A percentile compares a stretch with the other conserved stretches of the same genome.
Evolutionary conservation across 352 stramenopile species (phyloP).

Genomic region (Globisporangium nodosum): DNA sequence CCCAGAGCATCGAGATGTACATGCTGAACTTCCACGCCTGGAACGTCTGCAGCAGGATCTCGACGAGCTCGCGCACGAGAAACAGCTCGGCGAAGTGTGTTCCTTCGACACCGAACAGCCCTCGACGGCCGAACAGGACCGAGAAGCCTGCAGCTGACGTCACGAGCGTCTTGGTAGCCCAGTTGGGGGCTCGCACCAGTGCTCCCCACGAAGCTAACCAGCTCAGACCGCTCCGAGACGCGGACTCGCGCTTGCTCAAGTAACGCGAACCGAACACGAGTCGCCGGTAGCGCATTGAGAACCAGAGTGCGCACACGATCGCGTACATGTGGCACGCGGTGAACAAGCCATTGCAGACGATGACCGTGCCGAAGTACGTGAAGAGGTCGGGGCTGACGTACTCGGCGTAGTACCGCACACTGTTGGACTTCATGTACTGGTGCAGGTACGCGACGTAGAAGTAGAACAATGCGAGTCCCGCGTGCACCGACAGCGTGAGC

Average conservation of each 20-base stretch:
- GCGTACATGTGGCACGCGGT: not conserved
- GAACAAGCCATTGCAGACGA: not conserved
- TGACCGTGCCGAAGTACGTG: conserved; percentile 2
- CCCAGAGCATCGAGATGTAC: conserved; percentile 4
- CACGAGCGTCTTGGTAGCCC: not conserved
- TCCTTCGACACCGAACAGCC: conserved; percentile 6
- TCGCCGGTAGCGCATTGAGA: conserved; percentile 3
- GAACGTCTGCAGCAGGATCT: conserved; percentile 7
- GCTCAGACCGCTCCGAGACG: too few species aligned
- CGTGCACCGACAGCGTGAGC: not conserved
- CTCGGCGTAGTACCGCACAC: not conserved
- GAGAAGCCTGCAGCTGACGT: not conserved
- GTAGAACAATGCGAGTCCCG: conserved; percentile 6
- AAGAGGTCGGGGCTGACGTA: conserved; percentile 1
- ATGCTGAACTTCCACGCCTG: conserved; percentile 9
- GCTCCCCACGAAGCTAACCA: too few species aligned
- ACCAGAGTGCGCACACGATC: conserved; percentile 1
- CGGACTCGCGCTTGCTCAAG: too few species aligned
- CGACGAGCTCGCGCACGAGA: conserved; percentile 3
- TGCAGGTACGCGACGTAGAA: conserved; percentile 4
- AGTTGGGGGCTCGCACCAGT: not conserved
- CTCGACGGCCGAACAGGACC: conserved; percentile 1
- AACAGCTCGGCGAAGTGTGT: conserved; percentile 5
- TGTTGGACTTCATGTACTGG: not conserved
- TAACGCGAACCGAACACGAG: not conserved